Base-by-base conservation (phyloP, 2,329 filamentous ascomycete species). In the Didymella pomorum region DNA sequence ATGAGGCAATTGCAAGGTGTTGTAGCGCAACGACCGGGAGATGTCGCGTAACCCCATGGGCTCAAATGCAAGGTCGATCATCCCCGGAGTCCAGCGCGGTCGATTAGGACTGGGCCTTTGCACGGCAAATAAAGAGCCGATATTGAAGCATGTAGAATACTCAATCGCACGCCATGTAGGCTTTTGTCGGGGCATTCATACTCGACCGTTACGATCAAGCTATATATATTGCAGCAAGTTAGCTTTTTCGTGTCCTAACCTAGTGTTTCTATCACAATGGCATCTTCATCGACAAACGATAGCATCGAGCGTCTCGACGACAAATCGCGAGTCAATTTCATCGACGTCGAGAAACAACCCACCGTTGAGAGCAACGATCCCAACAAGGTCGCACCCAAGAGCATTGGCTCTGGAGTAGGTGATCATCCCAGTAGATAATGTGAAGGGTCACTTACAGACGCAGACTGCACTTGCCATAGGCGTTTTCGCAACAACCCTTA, bases 401-500 rank as follows among this genome's bases (percentile, higher is more conserved):
- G 49, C 1, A 26, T 69, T 12, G 63, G 61, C n/a, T 51, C 63
- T 41, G 64, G 58, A 26, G 64, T 67, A 47, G 42, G 61, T 56
- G 79, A 76, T 3, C 0, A 7, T 25, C 7, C 7, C 23, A 25
- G 23, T 4, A 25, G 4, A 4, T 7, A 4, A 3, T 25, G 4
- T 25, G 23, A 7, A 25, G 4, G 23, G 23, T 25, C 4, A 7
- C 50, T 64, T 35, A 65, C 20, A 0, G 21, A 3, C n/a, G n/a
- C 39, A 80, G 79, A 82, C 81, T 10, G 80, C 81, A 0, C 69
- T 85, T 0, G 81, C 81, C 0, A 80, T 85, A 29, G 83, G 82
- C 0, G 83, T 80, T 3, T 86, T 86, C 61, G 79, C 81, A 0
- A 85, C 82, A 1, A 86, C 84, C 0, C 64, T 86, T 16, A 84